Base-by-base conservation (phyloP, 805 yeast genomes). In the Isabelozyma pseudorhagii region DNA sequence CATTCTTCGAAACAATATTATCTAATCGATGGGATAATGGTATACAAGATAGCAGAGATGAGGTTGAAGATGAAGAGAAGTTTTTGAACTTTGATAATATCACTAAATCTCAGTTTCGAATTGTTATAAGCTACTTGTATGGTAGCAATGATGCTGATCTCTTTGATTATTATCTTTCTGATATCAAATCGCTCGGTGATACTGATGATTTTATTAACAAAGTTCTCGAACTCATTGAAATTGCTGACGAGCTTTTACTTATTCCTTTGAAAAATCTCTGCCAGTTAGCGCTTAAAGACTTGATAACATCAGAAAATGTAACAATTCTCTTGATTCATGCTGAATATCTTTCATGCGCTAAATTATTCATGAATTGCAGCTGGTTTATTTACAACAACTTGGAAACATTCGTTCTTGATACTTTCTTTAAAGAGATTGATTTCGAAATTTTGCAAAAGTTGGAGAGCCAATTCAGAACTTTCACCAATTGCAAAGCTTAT, bases 311-410 rank as follows among this genome's bases (percentile, higher is more conserved):
- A 9, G 87, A 85, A 15, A 87, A 87, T 57, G 89, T 85, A 0
- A 67, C 81, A 10, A 50, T 75, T 0, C 59, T 90, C 11, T 59
- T 88, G 11, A 67, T 75, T 10, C 83, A 83, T 57, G 77, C 96
- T 0, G 75, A 75, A 43, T 57, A 67, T 15, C 67, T 77, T 44
- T 64, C 76, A 17, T 87, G 90, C 6, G 62, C 66, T 10, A 80
- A 84, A 54, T 63, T 91, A 38, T 73, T 82, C 51, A 73, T 75
- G 45, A 78, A 81, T 47, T 81, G 96, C 60, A 68, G 84, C 25
- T 84, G 89, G 84, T 87, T 79, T 55, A 72, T 89, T 10, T 82
- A 79, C 54, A 75, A 80, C 54, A 89, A 89, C 61, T 67, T 87
- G 48, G 90, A 84, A 29, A 60, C 81, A 3, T 58, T 88, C 13